These are phyloP conservation scores for Oldenlandia corymbosa DNA, from an alignment of 257 asterid genomes.

Conservation along the genomic window DNA sequence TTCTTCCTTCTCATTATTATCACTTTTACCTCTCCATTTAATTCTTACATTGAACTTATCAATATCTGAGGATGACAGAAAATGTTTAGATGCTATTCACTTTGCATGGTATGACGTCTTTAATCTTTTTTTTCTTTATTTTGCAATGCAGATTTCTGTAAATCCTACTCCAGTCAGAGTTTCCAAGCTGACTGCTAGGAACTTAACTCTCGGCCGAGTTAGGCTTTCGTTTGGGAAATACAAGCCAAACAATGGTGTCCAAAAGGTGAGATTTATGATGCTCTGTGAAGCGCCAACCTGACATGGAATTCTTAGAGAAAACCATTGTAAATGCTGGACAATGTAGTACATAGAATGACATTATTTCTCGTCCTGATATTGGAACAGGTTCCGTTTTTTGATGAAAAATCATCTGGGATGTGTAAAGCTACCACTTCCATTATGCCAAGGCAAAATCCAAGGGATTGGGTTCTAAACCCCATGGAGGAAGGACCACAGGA, in stretches of 20 bases:
- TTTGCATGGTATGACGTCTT: background rate
- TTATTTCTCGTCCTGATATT: background rate
- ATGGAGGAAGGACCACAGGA: conserved; percentile 3
- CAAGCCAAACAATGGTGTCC: conserved; percentile 18
- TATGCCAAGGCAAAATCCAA: conserved; percentile 26
- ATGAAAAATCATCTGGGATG: conserved; percentile 18
- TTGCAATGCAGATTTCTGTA: conserved; percentile 22
- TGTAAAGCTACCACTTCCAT: conserved; percentile 12
- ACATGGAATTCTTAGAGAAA: background rate
- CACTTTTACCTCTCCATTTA: no score
- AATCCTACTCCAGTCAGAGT: conserved; percentile 12
- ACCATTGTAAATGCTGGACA: background rate
- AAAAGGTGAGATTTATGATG: conserved; percentile 29
- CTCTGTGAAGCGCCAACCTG: background rate
- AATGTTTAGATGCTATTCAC: no score
- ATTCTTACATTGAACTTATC: no score
- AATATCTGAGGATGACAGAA: no score
- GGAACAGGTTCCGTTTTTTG: conserved; percentile 26
- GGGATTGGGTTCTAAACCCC: conserved; percentile 19
- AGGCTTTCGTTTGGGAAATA: conserved; percentile 11
- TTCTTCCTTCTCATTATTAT: no score
- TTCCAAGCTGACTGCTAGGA: no score
- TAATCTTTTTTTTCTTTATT: background rate
- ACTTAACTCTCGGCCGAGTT: conserved; percentile 12
- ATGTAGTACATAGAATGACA: background rate